phyloP scores from a whole-genome alignment of 352 stramenopile species.

The Globisporangium mamillatum region DNA sequence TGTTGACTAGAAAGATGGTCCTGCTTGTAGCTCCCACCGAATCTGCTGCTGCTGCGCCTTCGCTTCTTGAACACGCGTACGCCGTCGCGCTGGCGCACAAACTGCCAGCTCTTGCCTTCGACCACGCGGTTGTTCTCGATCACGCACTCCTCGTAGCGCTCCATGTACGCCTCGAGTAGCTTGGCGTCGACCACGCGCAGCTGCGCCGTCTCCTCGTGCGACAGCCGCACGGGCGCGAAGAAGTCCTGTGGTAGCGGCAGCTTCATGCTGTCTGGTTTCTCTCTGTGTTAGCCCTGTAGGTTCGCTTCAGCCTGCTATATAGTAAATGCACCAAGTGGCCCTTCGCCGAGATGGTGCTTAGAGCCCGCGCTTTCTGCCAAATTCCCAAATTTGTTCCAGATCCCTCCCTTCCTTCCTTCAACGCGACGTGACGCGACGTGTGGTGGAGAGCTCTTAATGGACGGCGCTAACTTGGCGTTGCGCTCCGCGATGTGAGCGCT shows the following conservation, averaged over 20 bases:
- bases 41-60: not conserved
- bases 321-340: not conserved
- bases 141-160: slow-evolving; percentile 47
- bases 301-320: not conserved
- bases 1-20: slow-evolving; percentile 12
- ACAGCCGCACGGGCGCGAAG: slow-evolving; percentile 51
- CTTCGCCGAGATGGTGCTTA: not conserved
- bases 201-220: slow-evolving; percentile 32
- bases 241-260: slow-evolving; percentile 45
- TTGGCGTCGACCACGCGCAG: slow-evolving; percentile 42
- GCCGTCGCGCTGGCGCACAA: slow-evolving; percentile 41
- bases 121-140: slow-evolving; percentile 17
- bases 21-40: slow-evolving; percentile 1
- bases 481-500: not conserved
- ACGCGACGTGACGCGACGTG: not conserved
- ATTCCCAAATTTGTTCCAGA: not conserved
- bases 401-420: not conserved
- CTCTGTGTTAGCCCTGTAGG: not conserved
- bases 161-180: slow-evolving; percentile 47
- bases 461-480: not conserved
- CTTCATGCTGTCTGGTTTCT: slow-evolving; percentile 25
- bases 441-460: not conserved
- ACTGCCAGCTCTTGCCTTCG: slow-evolving; percentile 34
- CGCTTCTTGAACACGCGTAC: slow-evolving; percentile 50
- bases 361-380: not conserved